Base-by-base conservation (phyloP, 345 rosid species). In the Syzygium jambos region DNA sequence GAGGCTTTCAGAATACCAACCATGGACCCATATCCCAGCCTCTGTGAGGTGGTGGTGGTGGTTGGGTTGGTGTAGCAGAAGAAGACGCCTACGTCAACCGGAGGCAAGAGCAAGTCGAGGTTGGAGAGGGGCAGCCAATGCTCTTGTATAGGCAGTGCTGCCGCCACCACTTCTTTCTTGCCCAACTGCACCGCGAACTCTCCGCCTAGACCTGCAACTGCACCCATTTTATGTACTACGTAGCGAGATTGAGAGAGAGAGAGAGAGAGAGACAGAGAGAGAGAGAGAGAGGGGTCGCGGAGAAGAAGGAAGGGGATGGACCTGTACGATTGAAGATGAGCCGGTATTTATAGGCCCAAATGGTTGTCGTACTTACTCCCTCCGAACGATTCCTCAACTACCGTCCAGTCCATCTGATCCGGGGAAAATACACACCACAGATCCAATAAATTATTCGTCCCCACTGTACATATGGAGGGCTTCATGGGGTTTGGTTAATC, bases 91-190 rank as follows among this genome's bases (percentile, higher is more conserved):
- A 97, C 95, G 19, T 95, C 88, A 11, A 96, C 6, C 1, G 97
- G 95, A 85, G 98, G 99, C 51, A 97, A 91, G 51, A 96, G 93
- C 90, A 97, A 88, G 92, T 96, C 99, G 14, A 97, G 95, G 94
- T 96, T 97, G 52, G 98, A 96, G 85, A 94, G 90, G 11, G 98
- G 98, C 65, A 97, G 93, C 97, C 98, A 93, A 68, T 94, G 98
- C 82, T 94, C 92, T 87, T 94, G 98, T 85, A 93, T 51, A 30
- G 98, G 97, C 16, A 95, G 91, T 80, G 86, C 91, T 21, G 98
- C 94, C 17, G 98, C 93, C 89, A 97, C 95, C 86, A 93, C 87
- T 85, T 97, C 96, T 86, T 84, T 91, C 92, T 89, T 93, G 83
- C 73, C 90, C 89, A 93, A 86, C 21, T 88, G 93, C 41, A 88